Conservation (phyloP, 2,329 filamentous ascomycete species). For the Xylaria polymorpha region DNA sequence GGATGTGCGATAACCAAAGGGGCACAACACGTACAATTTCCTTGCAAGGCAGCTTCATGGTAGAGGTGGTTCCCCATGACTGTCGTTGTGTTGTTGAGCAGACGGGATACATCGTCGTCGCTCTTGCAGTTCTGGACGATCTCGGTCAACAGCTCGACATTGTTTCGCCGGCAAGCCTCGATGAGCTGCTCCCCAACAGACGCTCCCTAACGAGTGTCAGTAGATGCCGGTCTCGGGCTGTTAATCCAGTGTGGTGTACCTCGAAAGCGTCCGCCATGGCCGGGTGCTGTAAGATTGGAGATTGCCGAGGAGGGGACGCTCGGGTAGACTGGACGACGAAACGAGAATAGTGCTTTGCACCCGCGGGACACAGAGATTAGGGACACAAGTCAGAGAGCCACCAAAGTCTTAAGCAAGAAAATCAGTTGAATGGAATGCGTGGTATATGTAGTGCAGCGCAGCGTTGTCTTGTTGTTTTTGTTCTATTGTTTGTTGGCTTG, state of each 20-base stretch:
- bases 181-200: constrained; percentile 86
- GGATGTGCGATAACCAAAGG: neutral
- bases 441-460: neutral
- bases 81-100: constrained; percentile 88
- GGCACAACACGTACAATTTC: constrained; percentile 75
- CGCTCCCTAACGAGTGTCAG: constrained; percentile 72
- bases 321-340: neutral
- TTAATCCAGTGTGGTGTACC: constrained; percentile 37
- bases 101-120: constrained; percentile 74
- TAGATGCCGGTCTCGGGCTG: neutral
- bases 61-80: constrained; percentile 89
- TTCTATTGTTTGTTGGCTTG: constrained; percentile 25
- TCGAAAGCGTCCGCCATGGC: constrained; percentile 52
- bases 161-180: constrained; percentile 93
- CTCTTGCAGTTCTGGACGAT: constrained; percentile 71
- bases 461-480: constrained; percentile 28
- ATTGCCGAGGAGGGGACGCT: neutral
- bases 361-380: too few relatives aligned
- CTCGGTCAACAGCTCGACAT: constrained; percentile 83
- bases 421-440: neutral
- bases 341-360: neutral
- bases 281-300: neutral
- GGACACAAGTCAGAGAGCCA: neutral
- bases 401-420: neutral
- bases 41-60: constrained; percentile 86